These are phyloP conservation scores for Aegilops umbellulata DNA, from an alignment of 176 grass and related monocot genomes.

Conservation along the genomic window DNA sequence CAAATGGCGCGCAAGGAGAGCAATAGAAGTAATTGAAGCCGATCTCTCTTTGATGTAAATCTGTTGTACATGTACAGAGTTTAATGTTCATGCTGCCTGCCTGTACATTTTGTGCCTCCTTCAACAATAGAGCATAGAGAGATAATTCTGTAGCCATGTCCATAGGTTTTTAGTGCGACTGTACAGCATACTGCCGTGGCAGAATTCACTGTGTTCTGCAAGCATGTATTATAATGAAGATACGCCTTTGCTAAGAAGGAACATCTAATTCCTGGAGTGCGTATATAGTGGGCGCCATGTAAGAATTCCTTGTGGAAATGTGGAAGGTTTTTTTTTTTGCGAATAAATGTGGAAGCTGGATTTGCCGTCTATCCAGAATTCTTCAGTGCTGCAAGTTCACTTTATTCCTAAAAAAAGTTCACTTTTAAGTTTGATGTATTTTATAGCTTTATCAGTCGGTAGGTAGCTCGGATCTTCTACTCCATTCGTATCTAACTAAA, in stretches of 20 bases:
- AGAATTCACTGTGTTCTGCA: constrained; percentile 7
- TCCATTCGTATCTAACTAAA: too few species aligned
- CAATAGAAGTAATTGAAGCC: constrained; percentile 12
- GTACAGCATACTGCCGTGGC: background rate
- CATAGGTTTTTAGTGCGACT: background rate
- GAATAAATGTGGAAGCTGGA: too few species aligned
- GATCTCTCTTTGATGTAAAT: constrained; percentile 16
- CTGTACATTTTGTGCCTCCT: constrained; percentile 8
- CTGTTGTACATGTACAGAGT: constrained; percentile 32
- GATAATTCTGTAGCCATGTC: constrained; percentile 1
- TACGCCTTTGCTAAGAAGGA: background rate
- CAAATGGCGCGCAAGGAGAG: constrained; percentile 22
- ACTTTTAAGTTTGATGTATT: too few species aligned
- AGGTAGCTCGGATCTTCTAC: too few species aligned
- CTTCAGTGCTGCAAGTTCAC: too few species aligned
- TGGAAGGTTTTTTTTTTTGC: too few species aligned
- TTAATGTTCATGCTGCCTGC: background rate
- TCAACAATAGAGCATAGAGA: background rate
- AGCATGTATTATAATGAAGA: background rate
- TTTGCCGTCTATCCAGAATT: too few species aligned
- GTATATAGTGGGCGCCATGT: too few species aligned
- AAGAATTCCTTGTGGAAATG: too few species aligned
- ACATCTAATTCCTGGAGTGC: too few species aligned
- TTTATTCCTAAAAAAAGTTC: too few species aligned
- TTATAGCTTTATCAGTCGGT: too few species aligned